Base-by-base conservation (phyloP, 2,329 filamentous ascomycete species). In the Xylaria sp. region DNA sequence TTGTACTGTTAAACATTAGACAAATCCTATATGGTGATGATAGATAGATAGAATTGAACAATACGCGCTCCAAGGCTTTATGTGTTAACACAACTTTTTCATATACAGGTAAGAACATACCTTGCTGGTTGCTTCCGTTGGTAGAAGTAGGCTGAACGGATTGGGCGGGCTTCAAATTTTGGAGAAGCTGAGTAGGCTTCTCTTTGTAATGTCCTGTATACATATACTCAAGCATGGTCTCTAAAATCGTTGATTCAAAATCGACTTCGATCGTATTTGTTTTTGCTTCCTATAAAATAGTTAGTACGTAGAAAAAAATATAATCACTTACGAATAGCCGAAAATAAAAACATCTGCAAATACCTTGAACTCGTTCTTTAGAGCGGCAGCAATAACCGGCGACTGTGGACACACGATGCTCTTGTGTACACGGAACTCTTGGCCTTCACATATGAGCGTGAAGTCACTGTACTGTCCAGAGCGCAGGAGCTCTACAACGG, bases 281-380 rank as follows among this genome's bases (percentile, higher is more conserved):
- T n/a, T 23, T 33, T 0, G 65, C 64, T 57, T 72, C 64, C 66
- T 71, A 4, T 51, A 9, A 9, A 46, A 4, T n/a, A n/a, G n/a
- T n/a, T n/a, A n/a, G n/a, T n/a, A n/a, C n/a, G n/a, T n/a, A n/a
- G n/a, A n/a, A n/a, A n/a, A n/a, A n/a, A n/a, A n/a, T n/a, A n/a
- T n/a, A n/a, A n/a, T n/a, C n/a, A n/a, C n/a, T n/a, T n/a, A n/a
- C n/a, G n/a, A n/a, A n/a, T n/a, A n/a, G n/a, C n/a, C n/a, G n/a
- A n/a, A n/a, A n/a, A n/a, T n/a, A n/a, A n/a, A n/a, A n/a, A n/a
- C n/a, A n/a, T n/a, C n/a, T n/a, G n/a, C n/a, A n/a, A n/a, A n/a
- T n/a, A n/a, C 77, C 76, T 71, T 72, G 74, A 70, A 79, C 60
- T 38, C 69, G 65, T 69, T 65, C 59, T 72, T 69, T 48, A 74